Evolutionary conservation across 179 eudicot genomes (phyloP).

Genomic region (Beta corolliflora): DNA sequence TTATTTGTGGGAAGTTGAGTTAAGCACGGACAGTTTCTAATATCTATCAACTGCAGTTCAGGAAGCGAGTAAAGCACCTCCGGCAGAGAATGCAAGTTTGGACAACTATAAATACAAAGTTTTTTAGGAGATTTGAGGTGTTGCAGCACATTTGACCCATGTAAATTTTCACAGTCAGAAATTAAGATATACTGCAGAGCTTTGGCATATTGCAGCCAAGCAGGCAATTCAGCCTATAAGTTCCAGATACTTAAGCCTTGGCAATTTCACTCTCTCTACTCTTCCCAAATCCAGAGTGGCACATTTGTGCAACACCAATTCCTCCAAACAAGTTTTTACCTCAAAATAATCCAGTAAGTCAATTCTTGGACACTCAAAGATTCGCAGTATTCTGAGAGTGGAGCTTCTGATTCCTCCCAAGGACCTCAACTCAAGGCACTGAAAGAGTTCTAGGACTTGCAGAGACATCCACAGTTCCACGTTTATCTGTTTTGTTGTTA

Average conservation of each 20-base stretch:
- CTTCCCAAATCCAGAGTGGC: neutral
- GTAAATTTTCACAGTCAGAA: neutral
- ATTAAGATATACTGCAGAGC: neutral
- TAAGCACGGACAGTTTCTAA: no score
- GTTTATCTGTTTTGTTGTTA: neutral
- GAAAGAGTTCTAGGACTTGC: neutral
- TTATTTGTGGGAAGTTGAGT: no score
- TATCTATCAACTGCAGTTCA: no score
- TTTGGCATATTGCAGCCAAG: neutral
- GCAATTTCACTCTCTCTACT: neutral
- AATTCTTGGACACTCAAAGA: neutral
- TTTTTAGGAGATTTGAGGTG: neutral
- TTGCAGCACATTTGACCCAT: neutral
- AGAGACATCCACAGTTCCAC: neutral
- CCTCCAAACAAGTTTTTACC: neutral
- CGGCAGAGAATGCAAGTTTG: no score
- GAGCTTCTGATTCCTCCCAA: neutral
- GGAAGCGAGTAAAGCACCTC: no score
- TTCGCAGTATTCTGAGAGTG: neutral
- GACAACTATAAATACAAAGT: neutral
- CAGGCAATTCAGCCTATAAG: neutral
- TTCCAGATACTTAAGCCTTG: neutral
- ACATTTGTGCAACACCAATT: neutral
- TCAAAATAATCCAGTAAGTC: neutral
- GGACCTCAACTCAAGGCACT: neutral